Evolutionary conservation across 164 flowering plant species (phyloP).

Genomic region (Sedum album): DNA sequence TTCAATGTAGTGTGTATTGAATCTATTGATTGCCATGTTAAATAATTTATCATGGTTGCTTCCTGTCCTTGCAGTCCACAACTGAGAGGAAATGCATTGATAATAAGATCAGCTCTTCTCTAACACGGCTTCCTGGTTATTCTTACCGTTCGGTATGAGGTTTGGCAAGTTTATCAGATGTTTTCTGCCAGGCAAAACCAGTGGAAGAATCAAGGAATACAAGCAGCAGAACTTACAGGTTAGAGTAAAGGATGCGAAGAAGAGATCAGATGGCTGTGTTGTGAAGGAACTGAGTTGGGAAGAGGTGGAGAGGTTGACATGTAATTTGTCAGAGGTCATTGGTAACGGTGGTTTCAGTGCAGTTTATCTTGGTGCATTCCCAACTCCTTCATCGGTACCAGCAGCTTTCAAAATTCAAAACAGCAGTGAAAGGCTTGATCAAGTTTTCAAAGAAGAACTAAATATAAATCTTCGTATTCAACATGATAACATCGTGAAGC

Average conservation of each 20-base stretch:
- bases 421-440: constrained; percentile 43
- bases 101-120: background rate
- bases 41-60: background rate
- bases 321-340: constrained; percentile 36
- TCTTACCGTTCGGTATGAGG: background rate
- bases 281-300: constrained; percentile 43
- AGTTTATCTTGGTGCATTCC: constrained; percentile 40
- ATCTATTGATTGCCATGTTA: no score
- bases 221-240: background rate
- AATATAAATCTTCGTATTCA: constrained; percentile 35
- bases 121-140: background rate
- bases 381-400: constrained; percentile 14
- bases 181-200: background rate
- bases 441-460: constrained; percentile 51
- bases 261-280: constrained; percentile 1
- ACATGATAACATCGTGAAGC: constrained; percentile 54
- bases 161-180: background rate
- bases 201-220: background rate
- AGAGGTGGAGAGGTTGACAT: constrained; percentile 33
- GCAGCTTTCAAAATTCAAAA: constrained; percentile 52
- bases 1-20: no score
- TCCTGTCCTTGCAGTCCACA: background rate
- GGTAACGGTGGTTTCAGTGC: constrained; percentile 80
- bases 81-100: background rate
- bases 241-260: background rate